phyloP scores from a whole-genome alignment of 257 asterid species.

The Linaria vulgaris region DNA sequence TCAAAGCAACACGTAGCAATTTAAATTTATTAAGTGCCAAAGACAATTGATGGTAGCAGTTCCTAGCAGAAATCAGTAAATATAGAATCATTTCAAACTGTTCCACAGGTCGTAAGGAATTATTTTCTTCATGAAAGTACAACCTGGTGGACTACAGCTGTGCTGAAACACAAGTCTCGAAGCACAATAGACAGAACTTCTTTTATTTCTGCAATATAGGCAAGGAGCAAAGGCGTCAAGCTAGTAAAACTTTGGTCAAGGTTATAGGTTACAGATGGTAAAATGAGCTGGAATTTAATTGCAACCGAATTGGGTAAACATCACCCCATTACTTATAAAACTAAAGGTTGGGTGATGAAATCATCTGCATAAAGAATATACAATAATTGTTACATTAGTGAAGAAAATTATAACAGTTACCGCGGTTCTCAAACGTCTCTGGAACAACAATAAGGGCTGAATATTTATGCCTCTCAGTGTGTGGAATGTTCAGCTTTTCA shows the following conservation, averaged over 20 bases:
- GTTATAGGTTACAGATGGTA: background rate
- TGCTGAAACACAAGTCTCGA: slow-evolving; percentile 73
- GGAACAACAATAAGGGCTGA: slow-evolving; percentile 88
- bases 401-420: slow-evolving; percentile 35
- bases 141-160: slow-evolving; percentile 97
- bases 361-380: too few relatives aligned
- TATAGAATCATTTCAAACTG: slow-evolving; percentile 5
- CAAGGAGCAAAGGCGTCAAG: slow-evolving; percentile 22
- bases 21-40: slow-evolving; percentile 12
- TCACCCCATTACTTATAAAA: too few relatives aligned
- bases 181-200: slow-evolving; percentile 81
- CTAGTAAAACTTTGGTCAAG: background rate
- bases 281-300: too few relatives aligned
- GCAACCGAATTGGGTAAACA: too few relatives aligned
- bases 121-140: slow-evolving; percentile 14
- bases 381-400: too few relatives aligned
- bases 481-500: slow-evolving; percentile 70
- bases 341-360: too few relatives aligned
- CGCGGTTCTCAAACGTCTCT: slow-evolving; percentile 89
- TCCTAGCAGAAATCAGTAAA: slow-evolving; percentile 12
- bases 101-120: slow-evolving; percentile 18
- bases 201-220: slow-evolving; percentile 69
- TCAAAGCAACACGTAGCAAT: slow-evolving; percentile 19
- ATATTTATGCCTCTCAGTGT: slow-evolving; percentile 61
- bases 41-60: slow-evolving; percentile 11